Conservation (phyloP, 106 monocot species). For the Dendrobium nobile region DNA sequence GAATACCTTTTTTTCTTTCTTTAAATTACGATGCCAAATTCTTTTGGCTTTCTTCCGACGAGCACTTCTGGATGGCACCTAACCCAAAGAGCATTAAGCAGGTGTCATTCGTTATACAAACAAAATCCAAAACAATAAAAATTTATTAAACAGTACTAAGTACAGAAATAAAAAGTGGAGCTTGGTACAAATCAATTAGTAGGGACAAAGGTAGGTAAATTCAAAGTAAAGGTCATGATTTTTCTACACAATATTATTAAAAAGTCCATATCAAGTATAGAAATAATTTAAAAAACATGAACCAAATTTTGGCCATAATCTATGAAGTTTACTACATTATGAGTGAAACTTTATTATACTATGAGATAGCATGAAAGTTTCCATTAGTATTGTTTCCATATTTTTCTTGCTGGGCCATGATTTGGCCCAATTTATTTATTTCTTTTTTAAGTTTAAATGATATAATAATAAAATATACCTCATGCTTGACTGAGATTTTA, state of each 20-base stretch:
- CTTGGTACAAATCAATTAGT: neutral
- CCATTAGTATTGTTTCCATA: neutral
- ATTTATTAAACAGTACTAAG: neutral
- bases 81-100: neutral
- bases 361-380: neutral
- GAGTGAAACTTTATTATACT: neutral
- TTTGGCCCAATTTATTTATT: too few relatives aligned
- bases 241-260: neutral
- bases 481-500: too few relatives aligned
- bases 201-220: neutral
- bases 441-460: too few relatives aligned
- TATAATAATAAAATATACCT: too few relatives aligned
- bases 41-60: slow-evolving; percentile 3
- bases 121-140: neutral
- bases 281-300: neutral
- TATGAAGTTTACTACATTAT: neutral
- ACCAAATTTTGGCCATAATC: neutral
- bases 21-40: neutral
- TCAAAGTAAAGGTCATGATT: neutral
- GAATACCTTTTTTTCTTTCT: slow-evolving; percentile 9
- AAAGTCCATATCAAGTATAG: neutral
- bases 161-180: neutral
- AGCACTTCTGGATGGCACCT: neutral
- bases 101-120: neutral
- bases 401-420: too few relatives aligned